Evolutionary conservation across 306 rosid species (phyloP), one percentile per base, ranked within the genome.

Genomic region (Astragalus glycyphyllos): DNA sequence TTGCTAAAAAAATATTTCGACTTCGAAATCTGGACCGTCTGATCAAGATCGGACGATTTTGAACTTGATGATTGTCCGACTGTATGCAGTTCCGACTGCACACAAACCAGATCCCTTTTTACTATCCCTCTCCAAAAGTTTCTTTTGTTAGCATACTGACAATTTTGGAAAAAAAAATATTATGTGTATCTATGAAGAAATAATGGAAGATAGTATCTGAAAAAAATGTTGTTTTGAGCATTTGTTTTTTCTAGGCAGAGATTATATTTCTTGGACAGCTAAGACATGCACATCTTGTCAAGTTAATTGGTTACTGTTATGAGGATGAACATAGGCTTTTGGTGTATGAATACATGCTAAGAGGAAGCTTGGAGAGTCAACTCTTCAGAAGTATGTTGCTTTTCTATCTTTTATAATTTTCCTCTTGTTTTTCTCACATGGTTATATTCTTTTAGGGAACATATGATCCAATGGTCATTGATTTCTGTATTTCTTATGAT

Each of bases 321-420:
- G 90, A 88, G 59, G 88, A 84, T 17, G 96, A 90, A 68, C 85
- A 90, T 54, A 77, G 96, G 84, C 91, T 88, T 56, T 74, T 90
- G 45, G 93, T 90, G 6, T 88, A 90, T 73, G 96, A 90, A 62
- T 83, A 81, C 83, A 88, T 90, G 86, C 63, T 83, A 51, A 88
- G 96, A 81, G 91, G 94, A 8, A 86, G 91, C 90, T 84, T 90
- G 81, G 96, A 88, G 76, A 74, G 83, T 74, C 88, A 88, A 63
- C 91, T 90, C 45, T 88, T 90, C 74, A 84, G 86, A 84, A 90
- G 96, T 90, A 79, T 68, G 86, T 79, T 70, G 2, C 47, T 60
- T 69, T 68, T 68, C 37, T 74, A 50, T 17, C 64, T 49, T 65
- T 26, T 32, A 47, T 54, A 8, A 4, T 53, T 4, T 15, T 47